Percentiles rank a stretch among this genome's conserved stretches.
phyloP scores from a whole-genome alignment of 306 rosid species.

The Pterocarpus macrocarpus region DNA sequence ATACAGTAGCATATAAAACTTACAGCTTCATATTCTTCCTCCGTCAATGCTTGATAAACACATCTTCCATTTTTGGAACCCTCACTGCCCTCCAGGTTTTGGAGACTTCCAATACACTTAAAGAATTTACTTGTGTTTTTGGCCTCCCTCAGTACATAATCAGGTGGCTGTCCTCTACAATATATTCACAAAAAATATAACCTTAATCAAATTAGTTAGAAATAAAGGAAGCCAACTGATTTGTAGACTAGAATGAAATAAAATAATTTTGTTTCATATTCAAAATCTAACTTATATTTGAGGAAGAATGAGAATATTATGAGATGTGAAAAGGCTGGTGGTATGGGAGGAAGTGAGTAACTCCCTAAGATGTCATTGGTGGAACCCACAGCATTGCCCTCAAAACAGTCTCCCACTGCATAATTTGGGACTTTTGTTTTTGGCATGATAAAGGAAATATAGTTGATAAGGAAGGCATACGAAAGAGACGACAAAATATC shows the following conservation, averaged over 20 bases:
- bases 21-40: constrained; percentile 97
- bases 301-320: constrained; percentile 6
- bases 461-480: neutral
- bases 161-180: constrained; percentile 96
- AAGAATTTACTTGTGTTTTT: constrained; percentile 93
- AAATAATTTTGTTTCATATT: constrained; percentile 17
- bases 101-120: constrained; percentile 81
- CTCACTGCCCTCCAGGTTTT: constrained; percentile 67
- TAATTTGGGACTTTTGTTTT: neutral
- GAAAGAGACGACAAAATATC: too few species aligned
- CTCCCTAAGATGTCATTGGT: neutral
- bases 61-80: constrained; percentile 61
- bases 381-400: neutral
- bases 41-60: constrained; percentile 86
- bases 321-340: constrained; percentile 8
- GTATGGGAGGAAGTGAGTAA: neutral
- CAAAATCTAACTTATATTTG: constrained; percentile 35
- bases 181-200: constrained; percentile 42
- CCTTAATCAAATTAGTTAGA: constrained; percentile 39
- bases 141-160: constrained; percentile 91
- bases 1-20: constrained; percentile 50
- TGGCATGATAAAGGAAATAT: neutral
- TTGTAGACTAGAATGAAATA: constrained; percentile 11
- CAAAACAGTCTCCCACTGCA: neutral
- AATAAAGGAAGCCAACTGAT: constrained; percentile 20